A percentile compares a stretch with the other conserved stretches of the same genome.
Evolutionary conservation across 805 yeast species (phyloP).

Genomic region (Teunomyces lycoperdinae): DNA sequence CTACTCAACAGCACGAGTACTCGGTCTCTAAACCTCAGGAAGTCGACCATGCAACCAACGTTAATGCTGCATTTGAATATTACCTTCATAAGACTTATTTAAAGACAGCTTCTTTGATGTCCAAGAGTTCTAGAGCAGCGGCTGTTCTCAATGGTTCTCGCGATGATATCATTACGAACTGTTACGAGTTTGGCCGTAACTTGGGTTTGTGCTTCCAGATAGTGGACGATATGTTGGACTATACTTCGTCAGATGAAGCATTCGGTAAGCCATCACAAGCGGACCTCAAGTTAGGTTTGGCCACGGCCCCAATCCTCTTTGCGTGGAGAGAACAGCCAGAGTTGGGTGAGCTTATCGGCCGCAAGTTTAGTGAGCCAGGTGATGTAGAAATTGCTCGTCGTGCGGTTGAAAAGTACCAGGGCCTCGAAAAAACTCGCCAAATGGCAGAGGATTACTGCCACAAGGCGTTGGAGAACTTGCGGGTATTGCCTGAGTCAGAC

Average conservation of each 20-base stretch:
- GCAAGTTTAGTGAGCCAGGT: constrained; percentile 78
- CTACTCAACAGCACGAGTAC: constrained; percentile 58
- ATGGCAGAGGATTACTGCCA: constrained; percentile 79
- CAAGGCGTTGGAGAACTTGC: constrained; percentile 68
- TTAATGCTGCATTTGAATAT: constrained; percentile 91
- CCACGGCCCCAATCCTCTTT: constrained; percentile 92
- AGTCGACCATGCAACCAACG: constrained; percentile 60
- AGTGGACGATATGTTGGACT: constrained; percentile 94
- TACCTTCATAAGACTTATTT: constrained; percentile 92
- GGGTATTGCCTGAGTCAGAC: constrained; percentile 80
- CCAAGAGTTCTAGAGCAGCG: constrained; percentile 89
- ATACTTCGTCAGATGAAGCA: constrained; percentile 78
- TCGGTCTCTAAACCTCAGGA: constrained; percentile 39
- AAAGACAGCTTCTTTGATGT: constrained; percentile 91
- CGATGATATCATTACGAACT: constrained; percentile 71
- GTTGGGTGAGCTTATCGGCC: constrained; percentile 75
- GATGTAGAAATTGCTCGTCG: constrained; percentile 81
- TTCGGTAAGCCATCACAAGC: constrained; percentile 97
- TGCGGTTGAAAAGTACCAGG: constrained; percentile 68
- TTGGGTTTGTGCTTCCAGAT: constrained; percentile 94
- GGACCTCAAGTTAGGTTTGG: constrained; percentile 88
- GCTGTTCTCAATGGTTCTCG: constrained; percentile 89
- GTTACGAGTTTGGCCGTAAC: constrained; percentile 90
- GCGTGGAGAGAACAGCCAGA: constrained; percentile 92
- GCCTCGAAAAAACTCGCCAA: constrained; percentile 70